Base-by-base conservation (phyloP, 257 asterid genomes). In the Nicotiana tomentosiformis region DNA sequence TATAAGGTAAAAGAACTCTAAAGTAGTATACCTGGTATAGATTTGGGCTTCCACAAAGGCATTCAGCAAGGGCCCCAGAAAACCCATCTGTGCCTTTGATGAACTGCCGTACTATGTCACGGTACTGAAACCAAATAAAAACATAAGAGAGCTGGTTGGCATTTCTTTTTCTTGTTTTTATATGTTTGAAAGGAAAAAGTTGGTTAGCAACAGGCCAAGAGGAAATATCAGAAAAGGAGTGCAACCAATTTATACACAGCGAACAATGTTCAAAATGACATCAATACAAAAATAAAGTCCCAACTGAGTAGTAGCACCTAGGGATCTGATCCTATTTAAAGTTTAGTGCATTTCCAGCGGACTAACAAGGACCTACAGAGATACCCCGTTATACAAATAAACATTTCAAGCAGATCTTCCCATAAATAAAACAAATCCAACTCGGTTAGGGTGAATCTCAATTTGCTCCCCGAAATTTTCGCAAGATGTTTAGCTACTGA, bases 41-140 rank as follows among this genome's bases (percentile, higher is more conserved):
- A 83, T 91, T 90, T 68, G 99, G 99, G 88, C 99, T 96, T 86
- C 98, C 99, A 89, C 99, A 96, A 62, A 96, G 94, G 84, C 98
- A 93, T 84, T 91, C 95, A 51, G 99, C 99, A 83, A 96, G 91
- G 77, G 99, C 97, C 81, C 98, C 99, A 57, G 99, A 86, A 90
- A 96, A 96, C 39, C 98, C 98, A 92, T 96, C 93, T 1, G 98
- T 96, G 78, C 99, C 99, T 86, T 96, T 96, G 84, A 96, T 93
- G 89, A 94, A 96, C 90, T 90, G 99, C 80, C 99, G 87, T 77
- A 92, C 97, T 32, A 86, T 89, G 87, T 96, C 98, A 32, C 99
- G 98, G 89, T 92, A 96, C 99, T 96, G 92, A 84, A 89, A 90
- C 26, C 20, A 26, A 43, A 83, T 9, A 56, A 17, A 77, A 81